These are phyloP conservation scores for Lycium barbarum DNA, from an alignment of 257 asterid genomes.

Conservation along the genomic window DNA sequence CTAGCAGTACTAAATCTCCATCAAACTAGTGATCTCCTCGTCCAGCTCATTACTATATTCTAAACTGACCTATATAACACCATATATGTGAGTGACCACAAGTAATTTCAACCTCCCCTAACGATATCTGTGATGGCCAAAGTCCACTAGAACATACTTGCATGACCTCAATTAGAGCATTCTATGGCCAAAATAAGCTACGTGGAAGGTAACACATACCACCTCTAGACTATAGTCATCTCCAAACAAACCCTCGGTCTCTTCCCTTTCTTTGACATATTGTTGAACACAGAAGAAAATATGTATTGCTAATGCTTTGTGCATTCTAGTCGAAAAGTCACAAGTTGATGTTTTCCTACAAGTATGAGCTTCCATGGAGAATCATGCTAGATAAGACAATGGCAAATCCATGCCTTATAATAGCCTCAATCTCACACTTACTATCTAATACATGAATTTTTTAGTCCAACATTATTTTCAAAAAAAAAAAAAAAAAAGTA, in stretches of 20 bases:
- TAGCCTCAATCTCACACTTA: not conserved
- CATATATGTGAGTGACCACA: no score
- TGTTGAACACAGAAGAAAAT: not conserved
- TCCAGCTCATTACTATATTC: no score
- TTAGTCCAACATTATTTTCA: not conserved
- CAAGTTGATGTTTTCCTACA: not conserved
- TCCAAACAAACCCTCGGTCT: not conserved
- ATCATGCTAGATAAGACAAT: not conserved
- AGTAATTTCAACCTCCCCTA: no score
- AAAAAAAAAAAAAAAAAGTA: not conserved
- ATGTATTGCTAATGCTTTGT: not conserved
- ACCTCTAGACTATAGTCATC: conserved; percentile 20
- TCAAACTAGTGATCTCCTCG: no score
- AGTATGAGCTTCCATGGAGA: not conserved
- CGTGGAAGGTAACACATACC: not conserved
- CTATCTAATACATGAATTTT: not conserved
- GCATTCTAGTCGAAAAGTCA: not conserved
- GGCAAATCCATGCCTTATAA: not conserved
- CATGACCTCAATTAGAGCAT: not conserved
- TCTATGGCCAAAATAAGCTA: not conserved
- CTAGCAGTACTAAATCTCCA: no score
- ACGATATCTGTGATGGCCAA: not conserved
- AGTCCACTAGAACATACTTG: not conserved
- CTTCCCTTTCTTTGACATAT: not conserved
- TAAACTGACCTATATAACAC: no score